Percentiles rank a stretch among this genome's conserved stretches.
Evolutionary conservation across 2,329 filamentous ascomycete genomes (phyloP).

Genomic region (Huntiella bhutanensis): DNA sequence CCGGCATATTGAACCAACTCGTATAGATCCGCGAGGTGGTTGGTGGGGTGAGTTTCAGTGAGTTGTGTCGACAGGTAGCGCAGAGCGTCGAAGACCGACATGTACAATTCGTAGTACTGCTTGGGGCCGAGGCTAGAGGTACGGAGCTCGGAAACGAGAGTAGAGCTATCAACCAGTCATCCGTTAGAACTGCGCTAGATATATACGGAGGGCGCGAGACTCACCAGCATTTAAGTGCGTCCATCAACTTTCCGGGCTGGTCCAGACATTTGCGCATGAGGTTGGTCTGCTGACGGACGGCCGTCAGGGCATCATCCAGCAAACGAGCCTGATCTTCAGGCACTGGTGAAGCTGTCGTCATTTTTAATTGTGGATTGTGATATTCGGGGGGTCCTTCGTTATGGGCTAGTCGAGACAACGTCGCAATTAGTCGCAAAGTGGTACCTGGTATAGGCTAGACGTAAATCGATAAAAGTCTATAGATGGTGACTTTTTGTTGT

Average conservation of each 20-base stretch:
- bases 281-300: conserved; percentile 90
- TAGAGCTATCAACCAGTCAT: conserved; percentile 47
- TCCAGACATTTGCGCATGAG: conserved; percentile 97
- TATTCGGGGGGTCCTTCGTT: neutral
- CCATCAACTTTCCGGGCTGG: conserved; percentile 96
- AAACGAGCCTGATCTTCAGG: conserved; percentile 74
- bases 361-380: conserved; percentile 12
- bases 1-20: conserved; percentile 96
- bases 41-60: conserved; percentile 90
- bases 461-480: no score
- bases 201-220: no score
- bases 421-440: no score
- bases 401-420: no score
- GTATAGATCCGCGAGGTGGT: conserved; percentile 94
- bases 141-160: conserved; percentile 91
- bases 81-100: conserved; percentile 95
- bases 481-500: no score
- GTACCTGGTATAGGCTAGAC: no score
- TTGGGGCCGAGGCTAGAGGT: conserved; percentile 96
- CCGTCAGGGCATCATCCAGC: conserved; percentile 89
- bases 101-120: conserved; percentile 99
- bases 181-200: neutral
- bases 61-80: conserved; percentile 93
- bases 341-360: conserved; percentile 35
- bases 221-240: conserved; percentile 98